These are phyloP conservation scores for Mollisiaceae sp. DNA, from an alignment of 2,329 filamentous ascomycete species.

Conservation along the genomic window DNA sequence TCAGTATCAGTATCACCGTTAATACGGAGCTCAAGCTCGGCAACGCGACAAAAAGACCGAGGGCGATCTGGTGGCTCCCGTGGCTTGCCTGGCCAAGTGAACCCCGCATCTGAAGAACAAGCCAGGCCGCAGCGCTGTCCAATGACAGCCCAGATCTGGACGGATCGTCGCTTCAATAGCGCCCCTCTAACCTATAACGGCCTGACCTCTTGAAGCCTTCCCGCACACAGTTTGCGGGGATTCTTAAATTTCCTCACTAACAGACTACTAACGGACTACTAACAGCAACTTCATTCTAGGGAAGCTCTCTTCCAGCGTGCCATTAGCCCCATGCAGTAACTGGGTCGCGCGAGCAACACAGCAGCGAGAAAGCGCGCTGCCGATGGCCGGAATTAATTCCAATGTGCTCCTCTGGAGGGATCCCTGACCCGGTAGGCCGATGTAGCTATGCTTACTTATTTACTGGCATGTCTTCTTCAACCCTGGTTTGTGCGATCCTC, in stretches of 20 bases:
- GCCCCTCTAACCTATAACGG: not conserved
- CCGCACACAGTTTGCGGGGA: slow-evolving; percentile 5
- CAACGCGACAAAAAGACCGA: too few relatives aligned
- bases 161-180: not conserved
- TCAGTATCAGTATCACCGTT: too few relatives aligned
- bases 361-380: not conserved
- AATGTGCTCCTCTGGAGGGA: not conserved
- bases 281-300: not conserved
- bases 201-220: not conserved
- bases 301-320: not conserved
- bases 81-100: too few relatives aligned
- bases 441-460: slow-evolving; percentile 12
- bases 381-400: not conserved
- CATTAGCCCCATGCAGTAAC: slow-evolving; percentile 5
- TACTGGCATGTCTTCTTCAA: not conserved
- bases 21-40: too few relatives aligned
- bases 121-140: not conserved
- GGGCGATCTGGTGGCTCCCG: too few relatives aligned
- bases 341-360: not conserved
- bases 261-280: too few relatives aligned
- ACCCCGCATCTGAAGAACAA: too few relatives aligned
- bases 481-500: not conserved
- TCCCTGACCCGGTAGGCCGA: not conserved
- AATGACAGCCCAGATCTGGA: not conserved
- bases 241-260: not conserved